These are phyloP conservation scores for Termitomyces bulborhizus DNA, from an alignment of 768 basidiomycete species.

Conservation along the genomic window DNA sequence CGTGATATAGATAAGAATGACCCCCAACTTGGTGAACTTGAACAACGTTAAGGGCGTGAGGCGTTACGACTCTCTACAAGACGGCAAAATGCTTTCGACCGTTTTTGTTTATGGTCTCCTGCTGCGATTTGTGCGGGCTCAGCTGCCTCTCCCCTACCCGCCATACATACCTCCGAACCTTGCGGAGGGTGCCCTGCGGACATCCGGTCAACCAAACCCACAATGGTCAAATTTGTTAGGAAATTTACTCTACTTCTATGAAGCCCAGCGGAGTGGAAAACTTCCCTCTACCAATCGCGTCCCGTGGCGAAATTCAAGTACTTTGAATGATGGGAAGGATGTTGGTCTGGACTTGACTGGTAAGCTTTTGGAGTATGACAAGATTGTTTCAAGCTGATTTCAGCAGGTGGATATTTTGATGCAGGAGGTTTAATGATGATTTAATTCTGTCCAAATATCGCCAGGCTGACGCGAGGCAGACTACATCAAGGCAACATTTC, in stretches of 20 bases:
- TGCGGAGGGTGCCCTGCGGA: constrained; percentile 45
- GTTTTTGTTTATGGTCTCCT: constrained; percentile 15
- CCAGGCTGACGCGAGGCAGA: constrained; percentile 34
- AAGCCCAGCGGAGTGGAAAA: constrained; percentile 81
- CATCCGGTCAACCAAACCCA: constrained; percentile 51
- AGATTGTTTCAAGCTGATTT: not conserved
- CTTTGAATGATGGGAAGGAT: constrained; percentile 70
- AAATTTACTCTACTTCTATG: constrained; percentile 82
- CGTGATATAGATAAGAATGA: not conserved
- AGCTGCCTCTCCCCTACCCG: constrained; percentile 58
- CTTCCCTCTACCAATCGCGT: constrained; percentile 68
- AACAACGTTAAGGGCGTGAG: not conserved
- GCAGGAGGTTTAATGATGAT: constrained; percentile 61
- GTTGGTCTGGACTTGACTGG: constrained; percentile 71
- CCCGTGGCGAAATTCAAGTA: constrained; percentile 82
- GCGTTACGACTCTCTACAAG: not conserved
- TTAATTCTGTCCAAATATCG: not conserved
- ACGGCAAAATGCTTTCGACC: constrained; percentile 14
- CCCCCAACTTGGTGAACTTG: not conserved
- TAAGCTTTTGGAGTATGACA: constrained; percentile 9
- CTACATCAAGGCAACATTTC: constrained; percentile 85
- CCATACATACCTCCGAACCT: constrained; percentile 60
- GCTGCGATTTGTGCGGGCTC: constrained; percentile 35
- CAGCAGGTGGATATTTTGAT: constrained; percentile 75
- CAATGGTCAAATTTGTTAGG: constrained; percentile 85